Evolutionary conservation across 176 grass and related monocot genomes (phyloP).

Genomic region (Paspalum vaginatum): DNA sequence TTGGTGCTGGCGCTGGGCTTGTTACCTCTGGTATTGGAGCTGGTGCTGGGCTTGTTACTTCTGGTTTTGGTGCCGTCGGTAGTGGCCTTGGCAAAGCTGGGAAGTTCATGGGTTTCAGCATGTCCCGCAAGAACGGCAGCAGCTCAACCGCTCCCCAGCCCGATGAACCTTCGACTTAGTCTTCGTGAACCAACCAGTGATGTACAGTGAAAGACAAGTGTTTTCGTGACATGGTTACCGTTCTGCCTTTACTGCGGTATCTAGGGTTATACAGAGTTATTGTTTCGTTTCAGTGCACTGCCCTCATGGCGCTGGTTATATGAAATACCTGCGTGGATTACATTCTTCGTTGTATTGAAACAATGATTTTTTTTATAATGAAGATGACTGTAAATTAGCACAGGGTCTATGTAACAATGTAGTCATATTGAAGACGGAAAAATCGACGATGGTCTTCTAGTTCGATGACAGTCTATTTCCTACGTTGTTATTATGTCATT

Average conservation of each 20-base stretch:
- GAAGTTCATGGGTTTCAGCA: constrained; percentile 90
- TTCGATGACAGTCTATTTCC: too few species aligned
- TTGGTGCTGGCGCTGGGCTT: constrained; percentile 64
- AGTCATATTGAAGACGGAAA: not conserved
- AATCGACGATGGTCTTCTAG: not conserved
- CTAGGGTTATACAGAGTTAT: constrained; percentile 13
- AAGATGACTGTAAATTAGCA: constrained; percentile 32
- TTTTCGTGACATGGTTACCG: not conserved
- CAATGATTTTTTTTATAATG: not conserved
- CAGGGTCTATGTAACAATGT: not conserved
- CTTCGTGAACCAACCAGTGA: not conserved
- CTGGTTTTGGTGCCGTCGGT: constrained; percentile 73
- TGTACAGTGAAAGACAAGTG: constrained; percentile 30
- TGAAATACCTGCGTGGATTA: constrained; percentile 33
- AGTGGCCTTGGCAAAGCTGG: constrained; percentile 84
- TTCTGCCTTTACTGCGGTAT: not conserved
- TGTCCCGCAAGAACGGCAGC: constrained; percentile 73
- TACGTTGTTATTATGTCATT: too few species aligned
- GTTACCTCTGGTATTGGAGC: constrained; percentile 65
- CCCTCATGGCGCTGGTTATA: not conserved
- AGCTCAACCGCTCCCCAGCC: constrained; percentile 45
- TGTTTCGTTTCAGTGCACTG: constrained; percentile 9
- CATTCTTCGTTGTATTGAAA: not conserved
- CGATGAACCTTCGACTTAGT: constrained; percentile 43
- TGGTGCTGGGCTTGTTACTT: constrained; percentile 66